Conservation (phyloP, 2,329 filamentous ascomycete species). For the Trichoderma citrinoviride region DNA sequence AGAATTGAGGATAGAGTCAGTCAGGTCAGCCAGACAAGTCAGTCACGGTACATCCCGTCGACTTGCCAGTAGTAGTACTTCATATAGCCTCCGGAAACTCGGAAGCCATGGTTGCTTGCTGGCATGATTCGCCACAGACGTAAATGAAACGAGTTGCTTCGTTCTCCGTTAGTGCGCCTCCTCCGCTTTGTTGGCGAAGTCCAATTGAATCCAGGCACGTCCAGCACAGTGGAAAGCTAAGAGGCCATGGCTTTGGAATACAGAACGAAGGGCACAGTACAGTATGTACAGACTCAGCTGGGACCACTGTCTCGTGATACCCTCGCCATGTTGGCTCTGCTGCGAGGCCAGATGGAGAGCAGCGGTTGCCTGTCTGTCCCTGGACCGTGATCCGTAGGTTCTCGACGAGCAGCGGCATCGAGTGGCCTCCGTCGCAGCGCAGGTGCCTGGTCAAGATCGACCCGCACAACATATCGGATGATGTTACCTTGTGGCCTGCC, state of each 20-base stretch:
- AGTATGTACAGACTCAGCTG: not conserved
- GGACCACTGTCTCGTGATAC: constrained; percentile 14
- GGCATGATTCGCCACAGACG: not conserved
- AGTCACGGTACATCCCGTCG: too few species aligned
- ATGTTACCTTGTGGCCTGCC: too few species aligned
- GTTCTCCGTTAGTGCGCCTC: too few species aligned
- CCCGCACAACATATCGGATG: too few species aligned
- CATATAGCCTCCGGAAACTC: too few species aligned
- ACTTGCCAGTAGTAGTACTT: too few species aligned
- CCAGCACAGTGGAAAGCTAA: too few species aligned
- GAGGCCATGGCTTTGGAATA: too few species aligned
- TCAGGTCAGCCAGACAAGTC: too few species aligned
- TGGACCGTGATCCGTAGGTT: not conserved
- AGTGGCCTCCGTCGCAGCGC: not conserved
- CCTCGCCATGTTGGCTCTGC: not conserved
- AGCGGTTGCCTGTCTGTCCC: not conserved
- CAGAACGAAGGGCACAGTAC: not conserved
- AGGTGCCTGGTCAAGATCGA: not conserved
- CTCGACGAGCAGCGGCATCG: not conserved
- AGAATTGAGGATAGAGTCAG: too few species aligned
- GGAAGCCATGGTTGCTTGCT: not conserved
- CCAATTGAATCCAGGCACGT: not conserved
- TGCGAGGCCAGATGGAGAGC: not conserved
- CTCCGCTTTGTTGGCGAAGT: not conserved
- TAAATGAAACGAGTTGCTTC: too few species aligned